phyloP scores from a whole-genome alignment of 495 filamentous ascomycete genomes.

The Sordaria brevicollis region DNA sequence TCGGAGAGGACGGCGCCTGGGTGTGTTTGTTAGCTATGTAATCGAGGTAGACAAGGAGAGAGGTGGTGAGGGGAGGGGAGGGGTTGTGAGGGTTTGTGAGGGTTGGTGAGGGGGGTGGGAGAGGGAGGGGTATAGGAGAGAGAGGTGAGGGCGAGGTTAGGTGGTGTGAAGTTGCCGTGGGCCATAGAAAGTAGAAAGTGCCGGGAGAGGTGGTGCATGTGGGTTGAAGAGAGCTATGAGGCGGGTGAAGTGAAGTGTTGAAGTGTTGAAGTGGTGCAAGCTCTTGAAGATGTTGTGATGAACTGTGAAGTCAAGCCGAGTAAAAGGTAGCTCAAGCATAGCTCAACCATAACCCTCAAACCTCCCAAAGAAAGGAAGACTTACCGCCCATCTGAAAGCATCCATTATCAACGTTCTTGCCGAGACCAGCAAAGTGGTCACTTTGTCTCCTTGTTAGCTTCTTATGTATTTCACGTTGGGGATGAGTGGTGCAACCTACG shows the following conservation, averaged over 20 bases:
- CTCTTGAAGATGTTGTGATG: not conserved
- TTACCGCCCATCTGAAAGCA: constrained; percentile 48
- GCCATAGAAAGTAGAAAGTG: not conserved
- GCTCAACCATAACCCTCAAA: no score
- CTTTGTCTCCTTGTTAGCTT: constrained; percentile 21
- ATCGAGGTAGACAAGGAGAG: no score
- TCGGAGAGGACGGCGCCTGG: constrained; percentile 62
- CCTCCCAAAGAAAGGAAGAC: not conserved
- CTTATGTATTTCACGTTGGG: not conserved
- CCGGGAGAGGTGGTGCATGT: not conserved
- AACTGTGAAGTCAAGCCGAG: no score
- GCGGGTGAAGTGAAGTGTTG: not conserved
- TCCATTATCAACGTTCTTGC: constrained; percentile 31
- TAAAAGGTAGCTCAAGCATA: no score
- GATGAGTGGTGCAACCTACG: constrained; percentile 39
- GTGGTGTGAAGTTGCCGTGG: not conserved
- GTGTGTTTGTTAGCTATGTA: not conserved
- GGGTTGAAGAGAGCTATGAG: not conserved
- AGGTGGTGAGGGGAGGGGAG: not conserved
- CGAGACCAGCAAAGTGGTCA: constrained; percentile 45
- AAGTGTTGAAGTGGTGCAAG: no score
- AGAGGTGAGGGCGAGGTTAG: not conserved
- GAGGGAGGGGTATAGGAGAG: not conserved
- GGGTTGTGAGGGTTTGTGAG: no score
- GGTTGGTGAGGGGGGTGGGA: not conserved